Percentiles rank a stretch among this genome's conserved stretches.
phyloP scores from a whole-genome alignment of 352 stramenopile species.

The Phytophthora citricola region DNA sequence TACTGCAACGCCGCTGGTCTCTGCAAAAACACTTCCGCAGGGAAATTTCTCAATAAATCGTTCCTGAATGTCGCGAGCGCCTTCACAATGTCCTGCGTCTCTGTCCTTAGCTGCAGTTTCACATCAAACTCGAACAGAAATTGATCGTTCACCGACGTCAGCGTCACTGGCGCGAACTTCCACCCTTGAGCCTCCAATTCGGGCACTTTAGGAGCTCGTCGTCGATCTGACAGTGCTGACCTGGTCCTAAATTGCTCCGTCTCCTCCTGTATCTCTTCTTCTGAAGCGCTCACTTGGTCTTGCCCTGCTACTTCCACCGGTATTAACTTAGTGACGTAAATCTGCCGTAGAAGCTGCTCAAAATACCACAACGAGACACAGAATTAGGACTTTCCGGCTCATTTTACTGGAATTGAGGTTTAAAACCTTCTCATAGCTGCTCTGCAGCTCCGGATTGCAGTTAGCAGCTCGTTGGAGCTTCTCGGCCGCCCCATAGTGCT shows the following conservation, averaged over 20 bases:
- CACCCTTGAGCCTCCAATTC: conserved; percentile 55
- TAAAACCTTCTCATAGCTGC: conserved; percentile 54
- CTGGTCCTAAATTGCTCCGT: neutral
- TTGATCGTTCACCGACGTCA: conserved; percentile 72
- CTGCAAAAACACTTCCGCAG: conserved; percentile 73
- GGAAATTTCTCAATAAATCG: conserved; percentile 71
- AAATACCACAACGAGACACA: conserved; percentile 12
- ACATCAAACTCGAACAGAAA: conserved; percentile 85
- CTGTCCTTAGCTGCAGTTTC: conserved; percentile 61
- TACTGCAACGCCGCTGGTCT: conserved; percentile 62
- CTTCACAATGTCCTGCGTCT: conserved; percentile 53
- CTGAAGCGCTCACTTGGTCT: neutral
- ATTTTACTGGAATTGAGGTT: neutral
- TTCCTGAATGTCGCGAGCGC: conserved; percentile 60
- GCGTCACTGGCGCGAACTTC: conserved; percentile 58
- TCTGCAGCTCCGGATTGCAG: conserved; percentile 42
- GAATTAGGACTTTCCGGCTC: conserved; percentile 7
- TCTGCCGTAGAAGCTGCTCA: conserved; percentile 46
- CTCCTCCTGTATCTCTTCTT: conserved; percentile 4
- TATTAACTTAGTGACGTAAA: conserved; percentile 42
- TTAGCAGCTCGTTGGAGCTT: conserved; percentile 48
- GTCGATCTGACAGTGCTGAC: conserved; percentile 6
- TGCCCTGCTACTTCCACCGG: neutral
- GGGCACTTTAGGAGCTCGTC: conserved; percentile 16
- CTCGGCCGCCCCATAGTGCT: conserved; percentile 40